A percentile compares a stretch with the other conserved stretches of the same genome.
These are phyloP conservation scores for Candida sakaeoensis DNA, from an alignment of 805 yeast genomes.

Conservation along the genomic window DNA sequence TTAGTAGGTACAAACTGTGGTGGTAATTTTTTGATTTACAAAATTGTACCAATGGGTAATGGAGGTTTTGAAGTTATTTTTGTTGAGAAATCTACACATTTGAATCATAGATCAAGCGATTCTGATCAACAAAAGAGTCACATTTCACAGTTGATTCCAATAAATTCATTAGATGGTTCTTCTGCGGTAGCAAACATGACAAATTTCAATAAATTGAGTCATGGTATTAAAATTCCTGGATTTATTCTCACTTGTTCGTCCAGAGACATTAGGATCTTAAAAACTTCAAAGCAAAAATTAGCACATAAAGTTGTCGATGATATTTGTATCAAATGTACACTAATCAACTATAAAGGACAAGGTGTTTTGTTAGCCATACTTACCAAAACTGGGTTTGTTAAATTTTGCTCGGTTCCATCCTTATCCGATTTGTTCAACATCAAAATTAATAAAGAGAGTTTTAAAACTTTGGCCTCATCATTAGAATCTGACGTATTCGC, in stretches of 20 bases:
- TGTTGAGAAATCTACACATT: slow-evolving; percentile 38
- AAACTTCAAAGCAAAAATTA: slow-evolving; percentile 57
- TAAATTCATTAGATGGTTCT: slow-evolving; percentile 56
- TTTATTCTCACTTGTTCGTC: slow-evolving; percentile 52
- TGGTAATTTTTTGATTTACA: slow-evolving; percentile 57
- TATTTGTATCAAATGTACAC: slow-evolving; percentile 43
- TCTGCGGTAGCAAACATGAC: slow-evolving; percentile 63
- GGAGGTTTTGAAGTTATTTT: slow-evolving; percentile 60
- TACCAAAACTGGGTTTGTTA: slow-evolving; percentile 45
- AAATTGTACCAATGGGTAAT: slow-evolving; percentile 56
- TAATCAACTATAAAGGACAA: slow-evolving; percentile 41
- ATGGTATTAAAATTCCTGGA: slow-evolving; percentile 62
- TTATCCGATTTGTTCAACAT: slow-evolving; percentile 54
- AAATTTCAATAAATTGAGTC: slow-evolving; percentile 53
- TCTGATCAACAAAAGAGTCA: slow-evolving; percentile 49
- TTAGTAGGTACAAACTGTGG: slow-evolving; percentile 78
- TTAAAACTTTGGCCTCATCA: slow-evolving; percentile 18
- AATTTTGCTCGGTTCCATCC: slow-evolving; percentile 55
- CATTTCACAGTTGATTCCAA: slow-evolving; percentile 54
- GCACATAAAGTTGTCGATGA: slow-evolving; percentile 61
- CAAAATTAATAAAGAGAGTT: slow-evolving; percentile 30
- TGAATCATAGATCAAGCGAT: slow-evolving; percentile 27
- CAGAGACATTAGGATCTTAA: slow-evolving; percentile 59
- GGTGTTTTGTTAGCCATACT: slow-evolving; percentile 49
- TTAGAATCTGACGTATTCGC: slow-evolving; percentile 19